Conservation (phyloP, 805 yeast genomes). For the Torulaspora maleeae region DNA sequence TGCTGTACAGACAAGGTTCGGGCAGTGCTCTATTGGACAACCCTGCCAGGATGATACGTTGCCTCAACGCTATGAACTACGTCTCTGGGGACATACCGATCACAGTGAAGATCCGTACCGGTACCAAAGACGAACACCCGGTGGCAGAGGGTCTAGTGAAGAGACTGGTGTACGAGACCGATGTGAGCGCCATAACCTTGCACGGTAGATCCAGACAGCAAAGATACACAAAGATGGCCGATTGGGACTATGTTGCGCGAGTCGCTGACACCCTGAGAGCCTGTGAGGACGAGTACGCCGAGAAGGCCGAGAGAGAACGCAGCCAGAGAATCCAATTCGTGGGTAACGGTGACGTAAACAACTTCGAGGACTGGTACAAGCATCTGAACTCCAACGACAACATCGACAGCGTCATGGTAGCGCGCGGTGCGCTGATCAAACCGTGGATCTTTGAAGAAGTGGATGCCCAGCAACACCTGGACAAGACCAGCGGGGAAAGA, state of each 20-base stretch:
- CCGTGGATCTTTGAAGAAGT: conserved; percentile 99
- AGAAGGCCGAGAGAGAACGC: conserved; percentile 60
- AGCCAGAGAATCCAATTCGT: conserved; percentile 69
- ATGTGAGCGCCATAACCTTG: conserved; percentile 83
- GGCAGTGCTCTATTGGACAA: conserved; percentile 92
- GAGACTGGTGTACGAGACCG: conserved; percentile 70
- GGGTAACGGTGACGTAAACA: conserved; percentile 92
- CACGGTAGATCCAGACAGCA: conserved; percentile 98
- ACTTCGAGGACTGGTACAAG: conserved; percentile 81
- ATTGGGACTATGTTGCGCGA: conserved; percentile 83
- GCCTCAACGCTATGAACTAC: conserved; percentile 83
- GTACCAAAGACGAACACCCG: conserved; percentile 78
- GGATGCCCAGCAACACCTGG: conserved; percentile 82
- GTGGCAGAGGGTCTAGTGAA: conserved; percentile 76
- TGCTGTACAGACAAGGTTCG: conserved; percentile 89
- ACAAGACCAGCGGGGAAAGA: conserved; percentile 86
- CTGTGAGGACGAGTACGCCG: conserved; percentile 50
- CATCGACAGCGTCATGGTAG: conserved; percentile 93
- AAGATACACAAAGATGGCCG: conserved; percentile 84
- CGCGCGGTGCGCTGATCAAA: conserved; percentile 94
- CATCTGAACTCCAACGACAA: conserved; percentile 53
- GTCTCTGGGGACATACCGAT: conserved; percentile 87
- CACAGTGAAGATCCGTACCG: conserved; percentile 89
- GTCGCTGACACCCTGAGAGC: conserved; percentile 66
- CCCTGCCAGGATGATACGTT: conserved; percentile 72